Evolutionary conservation across 2,329 filamentous ascomycete species (phyloP), one percentile per base, ranked within the genome.

Genomic region (Cercospora sp.): DNA sequence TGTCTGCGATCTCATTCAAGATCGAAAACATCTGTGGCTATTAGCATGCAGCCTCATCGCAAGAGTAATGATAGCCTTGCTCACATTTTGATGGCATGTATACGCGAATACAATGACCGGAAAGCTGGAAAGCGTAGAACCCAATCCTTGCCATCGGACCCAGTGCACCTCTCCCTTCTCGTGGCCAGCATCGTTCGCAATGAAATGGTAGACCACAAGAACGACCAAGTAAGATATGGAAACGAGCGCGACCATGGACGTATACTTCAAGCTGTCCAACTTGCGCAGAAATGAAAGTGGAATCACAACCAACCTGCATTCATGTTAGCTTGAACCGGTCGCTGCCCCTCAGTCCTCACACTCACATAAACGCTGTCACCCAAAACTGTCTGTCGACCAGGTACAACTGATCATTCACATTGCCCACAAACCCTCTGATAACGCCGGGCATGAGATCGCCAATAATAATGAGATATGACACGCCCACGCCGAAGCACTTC

Each of bases 101-200:
- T 98, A 99, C n/a, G 94, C 95, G 84, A 99, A 99, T 2, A 99
- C 92, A 66, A 98, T 94, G 63, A 99, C 93, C 0, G 95, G 95
- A 71, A 99, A 88, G 70, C 91, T 94, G 74, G 92, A 93, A 63
- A 99, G 84, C 6, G 91, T 89, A 40, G 91, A 87, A 9, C 97
- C 85, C 3, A 92, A 85, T 7, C 94, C 92, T 53, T 89, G 90
- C 90, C 93, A 97, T 70, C 87, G 83, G 70, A 97, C 85, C 32
- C 93, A 82, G 60, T 91, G 88, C 68, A 99, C 88, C 9, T 90
- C 87, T 12, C 92, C 90, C 63, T 92, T 88, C 63, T 91, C 88
- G 18, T 88, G 86, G 67, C 91, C 85, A 0, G 90, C 89, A 79
- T 98, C 94, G 26, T 90, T 90, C 63, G 85, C 86, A 51, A 90